A percentile compares a stretch with the other conserved stretches of the same genome.
phyloP scores from a whole-genome alignment of 2,329 filamentous ascomycete species.

The Cercospora janseana region DNA sequence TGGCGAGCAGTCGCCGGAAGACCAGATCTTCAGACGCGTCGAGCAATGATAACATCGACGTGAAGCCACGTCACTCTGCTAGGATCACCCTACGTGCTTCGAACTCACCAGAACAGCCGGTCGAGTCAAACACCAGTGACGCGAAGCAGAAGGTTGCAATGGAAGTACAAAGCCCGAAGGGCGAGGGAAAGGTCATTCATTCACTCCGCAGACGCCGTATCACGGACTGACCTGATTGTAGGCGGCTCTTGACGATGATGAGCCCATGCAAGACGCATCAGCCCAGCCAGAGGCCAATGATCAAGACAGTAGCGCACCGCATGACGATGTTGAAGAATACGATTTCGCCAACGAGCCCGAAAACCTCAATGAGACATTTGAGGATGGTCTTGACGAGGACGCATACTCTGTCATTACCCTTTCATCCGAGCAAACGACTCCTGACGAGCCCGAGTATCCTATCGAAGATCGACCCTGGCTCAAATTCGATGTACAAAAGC shows the following conservation, averaged over 20 bases:
- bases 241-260: slow-evolving; percentile 1
- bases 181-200: neutral
- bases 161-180: neutral
- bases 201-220: neutral
- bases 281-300: neutral
- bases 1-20: neutral
- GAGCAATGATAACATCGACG: slow-evolving; percentile 20
- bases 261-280: slow-evolving; percentile 6
- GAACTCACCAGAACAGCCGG: neutral
- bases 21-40: slow-evolving; percentile 15
- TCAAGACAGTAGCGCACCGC: no score
- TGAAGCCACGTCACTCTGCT: slow-evolving; percentile 15
- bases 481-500: slow-evolving; percentile 21
- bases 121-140: neutral
- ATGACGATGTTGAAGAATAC: slow-evolving; percentile 30
- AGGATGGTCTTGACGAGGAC: slow-evolving; percentile 26
- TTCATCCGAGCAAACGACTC: slow-evolving; percentile 21
- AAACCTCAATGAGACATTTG: slow-evolving; percentile 21
- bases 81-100: neutral
- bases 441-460: slow-evolving; percentile 10
- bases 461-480: slow-evolving; percentile 28
- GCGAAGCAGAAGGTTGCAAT: neutral
- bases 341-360: slow-evolving; percentile 20
- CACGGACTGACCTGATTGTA: neutral
- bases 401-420: slow-evolving; percentile 28